These are phyloP conservation scores for Cryptomeria japonica DNA, from an alignment of 75 land plant genomes.

Conservation along the genomic window DNA sequence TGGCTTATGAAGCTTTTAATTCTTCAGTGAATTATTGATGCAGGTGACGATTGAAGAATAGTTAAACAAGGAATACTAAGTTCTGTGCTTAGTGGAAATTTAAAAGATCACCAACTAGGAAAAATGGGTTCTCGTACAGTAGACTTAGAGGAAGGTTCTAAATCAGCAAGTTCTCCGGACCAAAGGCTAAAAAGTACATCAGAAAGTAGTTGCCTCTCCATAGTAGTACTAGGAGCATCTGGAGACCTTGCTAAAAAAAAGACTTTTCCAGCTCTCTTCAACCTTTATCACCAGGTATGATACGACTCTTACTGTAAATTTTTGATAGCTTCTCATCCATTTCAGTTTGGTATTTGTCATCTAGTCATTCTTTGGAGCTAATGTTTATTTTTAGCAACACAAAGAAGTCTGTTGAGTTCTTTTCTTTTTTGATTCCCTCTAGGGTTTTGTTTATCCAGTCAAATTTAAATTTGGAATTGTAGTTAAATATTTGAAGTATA, in stretches of 20 bases:
- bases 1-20: not conserved
- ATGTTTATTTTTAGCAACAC: not conserved
- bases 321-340: not conserved
- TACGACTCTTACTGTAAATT: not conserved
- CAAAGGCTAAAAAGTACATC: not conserved
- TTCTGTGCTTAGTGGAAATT: slow-evolving; percentile 2
- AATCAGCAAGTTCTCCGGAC: not conserved
- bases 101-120: not conserved
- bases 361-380: not conserved
- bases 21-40: not conserved
- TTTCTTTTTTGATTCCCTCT: not conserved
- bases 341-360: slow-evolving; percentile 1
- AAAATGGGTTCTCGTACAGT: not conserved
- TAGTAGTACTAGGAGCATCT: slow-evolving; percentile 89
- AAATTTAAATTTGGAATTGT: not conserved
- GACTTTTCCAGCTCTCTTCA: slow-evolving; percentile 88
- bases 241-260: slow-evolving; percentile 98
- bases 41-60: slow-evolving; percentile 4
- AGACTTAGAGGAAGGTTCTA: too few species aligned
- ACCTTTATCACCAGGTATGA: slow-evolving; percentile 68
- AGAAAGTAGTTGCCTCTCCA: slow-evolving; percentile 73
- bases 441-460: not conserved
- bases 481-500: not conserved
- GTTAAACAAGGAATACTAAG: not conserved
- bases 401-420: not conserved